Evolutionary conservation across 208 protist genomes (phyloP), one percentile per base, ranked within the genome.

Genomic region (Trypanosoma brucei): DNA sequence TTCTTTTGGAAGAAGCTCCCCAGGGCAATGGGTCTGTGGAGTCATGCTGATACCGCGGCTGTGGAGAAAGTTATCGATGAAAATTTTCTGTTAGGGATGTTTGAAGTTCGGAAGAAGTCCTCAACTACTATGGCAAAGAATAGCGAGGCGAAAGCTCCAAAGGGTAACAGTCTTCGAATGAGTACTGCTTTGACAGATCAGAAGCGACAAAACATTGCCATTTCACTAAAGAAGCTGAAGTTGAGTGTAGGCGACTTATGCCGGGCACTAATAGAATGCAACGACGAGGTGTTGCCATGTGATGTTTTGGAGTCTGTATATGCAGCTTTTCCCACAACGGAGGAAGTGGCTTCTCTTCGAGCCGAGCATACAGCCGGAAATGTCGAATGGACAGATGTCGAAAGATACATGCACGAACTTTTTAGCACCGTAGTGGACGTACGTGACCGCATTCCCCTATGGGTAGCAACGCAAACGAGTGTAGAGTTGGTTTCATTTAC

Each of bases 1-100:
- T 69, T 93, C 58, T 93, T 93, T 54, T 93, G 86, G 86, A 90
- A 88, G 60, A 89, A 89, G 55, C 50, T 89, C 2, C 46, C 73
- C 0, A 76, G 78, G 51, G 50, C 80, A 40, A 81, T 75, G 44
- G 86, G 86, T 14, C 64, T 92, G 39, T 92, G 86, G 85, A 65
- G 70, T 8, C 68, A 71, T 39, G 9, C 51, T 36, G 76, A 85
- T 55, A 9, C 22, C 40, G 42, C 65, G 14, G 62, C 70, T 45
- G 22, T 48, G 2, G 53, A 71, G 13, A 56, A 61, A 36, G 54
- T 84, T 2, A 67, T 85, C 13, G 86, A 89, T 62, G 75, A 86
- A 9, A n/a, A 38, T 45, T 92, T 88, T 73, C 60, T 92, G 50
- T 59, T 62, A 13, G 61, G 67, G n/a, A 72, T 87, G 51, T 85